Evolutionary conservation across 768 basidiomycete species (phyloP), one percentile per base, ranked within the genome.

Genomic region (Lyophyllum decastes): DNA sequence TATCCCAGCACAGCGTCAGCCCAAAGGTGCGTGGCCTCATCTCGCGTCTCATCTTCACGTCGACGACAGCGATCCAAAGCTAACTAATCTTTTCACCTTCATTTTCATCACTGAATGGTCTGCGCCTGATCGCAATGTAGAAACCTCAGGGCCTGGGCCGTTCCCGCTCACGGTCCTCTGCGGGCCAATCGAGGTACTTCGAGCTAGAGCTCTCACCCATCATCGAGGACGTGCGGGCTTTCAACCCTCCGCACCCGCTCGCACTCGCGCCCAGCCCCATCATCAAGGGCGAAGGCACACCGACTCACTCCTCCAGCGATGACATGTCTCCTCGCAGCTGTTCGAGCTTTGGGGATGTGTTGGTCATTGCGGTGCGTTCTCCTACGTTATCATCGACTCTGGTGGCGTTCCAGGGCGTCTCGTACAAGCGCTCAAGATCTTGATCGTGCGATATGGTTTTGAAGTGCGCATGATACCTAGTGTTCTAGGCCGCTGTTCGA

Each of bases 151-250:
- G 14, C 17, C 26, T 19, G 40, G 40, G 45, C 25, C 57, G 47
- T n/a, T 17, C 51, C 24, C 45, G 49, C 38, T 55, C 53, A 12
- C 30, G 41, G 25, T 54, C 60, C 6, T 54, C 43, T 40, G 38
- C 61, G 14, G 47, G 54, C 40, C 57, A 59, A 22, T 54, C 61
- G 40, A 59, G 52, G 45, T 59, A 41, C 22, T 62, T 62, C 25
- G 61, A 59, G 40, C 24, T 62, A 6, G 61, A 62, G 3, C 51
- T 62, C 24, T 62, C 61, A 34, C 61, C 61, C 17, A 62, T 62
- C 43, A 56, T 62, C 21, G 61, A 62, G 41, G 54, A 55, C 19
- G 30, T 34, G 26, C 43, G 19, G 21, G n/a, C 45, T 1, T 19
- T 47, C 34, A 48, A 27, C 43, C 54, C 57, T 12, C n/a, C 30